phyloP scores from a whole-genome alignment of 257 asterid species.

The Ajuga chamaepitys region DNA sequence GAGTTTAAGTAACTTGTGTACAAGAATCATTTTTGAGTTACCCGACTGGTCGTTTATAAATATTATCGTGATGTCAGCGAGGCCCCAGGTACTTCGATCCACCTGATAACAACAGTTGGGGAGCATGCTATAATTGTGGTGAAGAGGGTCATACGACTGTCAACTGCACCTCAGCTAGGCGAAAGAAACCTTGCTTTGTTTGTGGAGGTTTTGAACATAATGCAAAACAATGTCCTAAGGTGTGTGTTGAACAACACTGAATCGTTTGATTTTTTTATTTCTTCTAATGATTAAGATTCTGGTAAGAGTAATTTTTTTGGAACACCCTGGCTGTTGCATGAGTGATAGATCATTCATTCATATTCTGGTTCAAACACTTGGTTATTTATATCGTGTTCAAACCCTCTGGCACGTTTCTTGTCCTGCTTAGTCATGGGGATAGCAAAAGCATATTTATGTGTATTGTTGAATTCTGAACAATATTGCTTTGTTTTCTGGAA shows the following conservation, averaged over 20 bases:
- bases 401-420: not conserved
- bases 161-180: constrained; percentile 79
- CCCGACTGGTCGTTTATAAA: constrained; percentile 16
- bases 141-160: constrained; percentile 79
- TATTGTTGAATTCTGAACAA: not conserved
- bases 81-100: constrained; percentile 99
- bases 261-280: not conserved
- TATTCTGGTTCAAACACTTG: not conserved
- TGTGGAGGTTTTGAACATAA: constrained; percentile 89
- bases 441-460: not conserved
- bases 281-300: not conserved
- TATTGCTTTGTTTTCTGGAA: not conserved
- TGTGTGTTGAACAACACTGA: constrained; percentile 17
- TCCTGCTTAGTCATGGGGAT: not conserved
- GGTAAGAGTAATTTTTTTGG: too few species aligned
- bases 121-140: constrained; percentile 93
- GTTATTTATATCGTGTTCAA: not conserved
- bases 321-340: too few species aligned
- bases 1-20: constrained; percentile 53
- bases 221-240: constrained; percentile 77
- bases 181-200: constrained; percentile 90
- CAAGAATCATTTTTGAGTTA: constrained; percentile 24
- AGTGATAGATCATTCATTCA: not conserved
- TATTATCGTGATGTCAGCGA: constrained; percentile 58
- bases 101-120: constrained; percentile 75